These are phyloP conservation scores for Suhomyces maxii DNA, from an alignment of 1,139 yeast species.

Conservation along the genomic window DNA sequence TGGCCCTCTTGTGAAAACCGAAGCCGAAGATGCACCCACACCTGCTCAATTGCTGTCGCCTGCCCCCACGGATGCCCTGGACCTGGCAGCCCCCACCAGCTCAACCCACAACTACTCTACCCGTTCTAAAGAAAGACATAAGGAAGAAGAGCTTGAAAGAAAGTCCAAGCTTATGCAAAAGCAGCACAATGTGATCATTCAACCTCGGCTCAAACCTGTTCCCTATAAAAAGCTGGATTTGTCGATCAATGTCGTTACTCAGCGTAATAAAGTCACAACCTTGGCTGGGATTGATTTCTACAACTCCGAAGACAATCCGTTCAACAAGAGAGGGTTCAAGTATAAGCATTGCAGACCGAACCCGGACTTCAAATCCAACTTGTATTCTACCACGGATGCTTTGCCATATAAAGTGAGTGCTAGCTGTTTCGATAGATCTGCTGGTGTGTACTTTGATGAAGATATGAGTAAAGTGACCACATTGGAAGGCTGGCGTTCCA, in stretches of 20 bases:
- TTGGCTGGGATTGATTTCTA: constrained; percentile 33
- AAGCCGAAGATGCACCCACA: not conserved
- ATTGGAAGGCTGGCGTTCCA: constrained; percentile 76
- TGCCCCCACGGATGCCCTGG: not conserved
- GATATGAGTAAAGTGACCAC: constrained; percentile 51
- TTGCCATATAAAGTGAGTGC: constrained; percentile 66
- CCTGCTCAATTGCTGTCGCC: not conserved
- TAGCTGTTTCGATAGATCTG: constrained; percentile 72
- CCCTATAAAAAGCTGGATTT: constrained; percentile 40
- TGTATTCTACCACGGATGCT: constrained; percentile 74
- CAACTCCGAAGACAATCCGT: constrained; percentile 72
- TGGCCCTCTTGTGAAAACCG: not conserved
- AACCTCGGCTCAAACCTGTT: constrained; percentile 49
- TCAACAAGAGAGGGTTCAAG: constrained; percentile 77
- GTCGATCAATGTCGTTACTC: constrained; percentile 1
- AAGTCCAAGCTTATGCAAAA: constrained; percentile 26
- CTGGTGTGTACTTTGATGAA: constrained; percentile 52
- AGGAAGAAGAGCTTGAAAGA: constrained; percentile 17
- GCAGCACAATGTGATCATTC: constrained; percentile 34
- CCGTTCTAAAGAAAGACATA: constrained; percentile 22
- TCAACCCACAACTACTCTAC: constrained; percentile 25
- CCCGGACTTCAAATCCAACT: constrained; percentile 55
- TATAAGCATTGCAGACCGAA: constrained; percentile 80
- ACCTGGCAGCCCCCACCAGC: constrained; percentile 1
- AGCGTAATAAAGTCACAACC: constrained; percentile 9